Evolutionary conservation across 2,329 filamentous ascomycete genomes (phyloP).

Genomic region (Xylaria sp.): DNA sequence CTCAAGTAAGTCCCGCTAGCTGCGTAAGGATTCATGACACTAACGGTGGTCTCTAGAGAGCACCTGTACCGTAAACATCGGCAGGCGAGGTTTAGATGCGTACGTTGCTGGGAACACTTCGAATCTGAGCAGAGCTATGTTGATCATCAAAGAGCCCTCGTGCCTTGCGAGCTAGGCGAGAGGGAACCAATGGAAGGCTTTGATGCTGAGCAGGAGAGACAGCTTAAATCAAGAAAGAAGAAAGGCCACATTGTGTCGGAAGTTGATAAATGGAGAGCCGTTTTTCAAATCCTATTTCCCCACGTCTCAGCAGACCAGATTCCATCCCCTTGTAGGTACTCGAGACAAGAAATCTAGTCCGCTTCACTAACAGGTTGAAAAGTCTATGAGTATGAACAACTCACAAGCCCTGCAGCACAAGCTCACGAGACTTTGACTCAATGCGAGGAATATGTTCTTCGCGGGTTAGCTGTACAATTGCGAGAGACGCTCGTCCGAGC

Average conservation of each 20-base stretch:
- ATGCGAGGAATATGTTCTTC: conserved; percentile 33
- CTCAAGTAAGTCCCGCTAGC: conserved; percentile 29
- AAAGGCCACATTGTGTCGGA: conserved; percentile 19
- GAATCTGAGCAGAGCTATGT: conserved; percentile 25
- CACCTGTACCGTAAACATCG: conserved; percentile 36
- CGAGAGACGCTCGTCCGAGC: conserved; percentile 7
- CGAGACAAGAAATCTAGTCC: not conserved
- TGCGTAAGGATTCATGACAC: not conserved
- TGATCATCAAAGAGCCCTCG: conserved; percentile 25
- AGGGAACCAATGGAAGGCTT: conserved; percentile 30
- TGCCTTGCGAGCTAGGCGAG: conserved; percentile 23
- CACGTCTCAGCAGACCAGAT: conserved; percentile 29
- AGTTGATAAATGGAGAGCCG: conserved; percentile 33
- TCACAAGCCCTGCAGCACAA: not conserved
- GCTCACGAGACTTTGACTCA: conserved; percentile 21
- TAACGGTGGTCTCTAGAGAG: conserved; percentile 16
- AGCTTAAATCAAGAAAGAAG: conserved; percentile 34
- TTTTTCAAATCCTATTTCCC: conserved; percentile 34
- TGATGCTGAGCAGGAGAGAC: conserved; percentile 25
- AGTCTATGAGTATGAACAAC: conserved; percentile 31
- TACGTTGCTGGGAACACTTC: conserved; percentile 33
- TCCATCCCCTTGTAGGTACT: conserved; percentile 29
- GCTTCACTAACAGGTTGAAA: conserved; percentile 10
- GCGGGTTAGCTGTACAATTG: conserved; percentile 27
- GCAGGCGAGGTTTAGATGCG: conserved; percentile 29